phyloP scores from a whole-genome alignment of 2,329 filamentous ascomycete genomes.

The Fusarium chaquense region DNA sequence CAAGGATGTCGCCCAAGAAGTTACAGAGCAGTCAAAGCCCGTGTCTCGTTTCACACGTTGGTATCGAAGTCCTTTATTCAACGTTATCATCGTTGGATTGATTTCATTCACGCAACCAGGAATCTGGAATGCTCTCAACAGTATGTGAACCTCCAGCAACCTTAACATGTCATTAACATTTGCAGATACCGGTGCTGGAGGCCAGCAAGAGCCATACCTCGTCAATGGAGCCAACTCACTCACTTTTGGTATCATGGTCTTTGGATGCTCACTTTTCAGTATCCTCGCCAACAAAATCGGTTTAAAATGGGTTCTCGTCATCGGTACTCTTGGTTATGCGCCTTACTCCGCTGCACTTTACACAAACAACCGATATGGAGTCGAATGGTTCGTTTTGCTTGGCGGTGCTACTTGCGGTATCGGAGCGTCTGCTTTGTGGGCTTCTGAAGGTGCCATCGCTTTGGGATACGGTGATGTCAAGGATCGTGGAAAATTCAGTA shows the following conservation, averaged over 20 bases:
- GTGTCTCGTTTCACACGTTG: constrained; percentile 41
- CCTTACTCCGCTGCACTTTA: constrained; percentile 63
- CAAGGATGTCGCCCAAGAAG: constrained; percentile 31
- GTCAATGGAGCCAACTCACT: constrained; percentile 47
- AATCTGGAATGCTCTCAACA: constrained; percentile 68
- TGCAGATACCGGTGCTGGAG: constrained; percentile 63
- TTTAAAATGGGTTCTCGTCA: constrained; percentile 58
- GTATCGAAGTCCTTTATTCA: constrained; percentile 57
- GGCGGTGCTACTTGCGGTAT: constrained; percentile 63
- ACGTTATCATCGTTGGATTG: constrained; percentile 64
- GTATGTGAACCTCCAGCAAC: background rate
- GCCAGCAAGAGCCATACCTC: constrained; percentile 63
- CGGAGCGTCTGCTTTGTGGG: constrained; percentile 64
- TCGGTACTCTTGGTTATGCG: constrained; percentile 62
- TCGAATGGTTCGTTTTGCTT: constrained; percentile 64
- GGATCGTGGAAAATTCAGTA: constrained; percentile 59
- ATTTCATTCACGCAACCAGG: constrained; percentile 65
- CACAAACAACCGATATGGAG: constrained; percentile 64
- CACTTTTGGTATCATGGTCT: constrained; percentile 58
- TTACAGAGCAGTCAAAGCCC: constrained; percentile 30
- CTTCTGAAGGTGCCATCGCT: constrained; percentile 63
- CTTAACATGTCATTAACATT: background rate
- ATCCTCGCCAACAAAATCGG: constrained; percentile 63
- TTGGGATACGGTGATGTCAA: constrained; percentile 61
- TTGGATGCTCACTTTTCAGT: constrained; percentile 56